Conservation (phyloP, 768 basidiomycete species). For the Bullera alba region DNA sequence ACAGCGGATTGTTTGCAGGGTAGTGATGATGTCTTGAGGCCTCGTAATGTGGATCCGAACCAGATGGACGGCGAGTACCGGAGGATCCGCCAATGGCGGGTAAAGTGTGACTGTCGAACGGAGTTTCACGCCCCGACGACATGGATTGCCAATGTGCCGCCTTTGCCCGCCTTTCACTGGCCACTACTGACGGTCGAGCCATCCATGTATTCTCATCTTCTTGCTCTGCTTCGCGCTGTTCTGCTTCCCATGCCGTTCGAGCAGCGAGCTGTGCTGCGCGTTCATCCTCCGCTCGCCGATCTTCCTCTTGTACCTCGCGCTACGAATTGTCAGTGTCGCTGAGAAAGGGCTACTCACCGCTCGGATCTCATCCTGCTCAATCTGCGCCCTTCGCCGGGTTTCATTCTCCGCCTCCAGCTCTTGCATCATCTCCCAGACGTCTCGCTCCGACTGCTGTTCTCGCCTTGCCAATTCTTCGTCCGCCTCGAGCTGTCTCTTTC, state of each 20-base stretch:
- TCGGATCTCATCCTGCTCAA: conserved; percentile 31
- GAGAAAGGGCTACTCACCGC: conserved; percentile 37
- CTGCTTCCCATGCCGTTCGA: conserved; percentile 12
- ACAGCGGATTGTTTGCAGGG: conserved; percentile 6
- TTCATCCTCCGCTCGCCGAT: conserved; percentile 8
- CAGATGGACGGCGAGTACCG: conserved; percentile 10
- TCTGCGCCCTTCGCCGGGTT: conserved; percentile 27
- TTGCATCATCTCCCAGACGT: conserved; percentile 41
- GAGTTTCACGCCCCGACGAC: conserved; percentile 2
- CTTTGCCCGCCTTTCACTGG: conserved; percentile 16
- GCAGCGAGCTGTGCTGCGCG: conserved; percentile 4
- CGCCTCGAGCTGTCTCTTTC: conserved; percentile 29
- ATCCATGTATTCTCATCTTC: too few relatives aligned
- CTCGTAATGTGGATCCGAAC: conserved; percentile 1
- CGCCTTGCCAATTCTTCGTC: conserved; percentile 41
- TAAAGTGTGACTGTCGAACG: conserved; percentile 6
- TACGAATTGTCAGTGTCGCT: conserved; percentile 13
- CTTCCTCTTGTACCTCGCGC: conserved; percentile 26
- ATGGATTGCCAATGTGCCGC: conserved; percentile 15
- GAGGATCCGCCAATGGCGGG: conserved; percentile 4
- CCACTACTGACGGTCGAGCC: conserved; percentile 14
- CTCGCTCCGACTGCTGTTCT: conserved; percentile 44
- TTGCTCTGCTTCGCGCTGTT: conserved; percentile 9
- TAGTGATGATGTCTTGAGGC: conserved; percentile 5
- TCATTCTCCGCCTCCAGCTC: conserved; percentile 20